phyloP scores from a whole-genome alignment of 176 grass and related monocot genomes.

The Oryza coarctata region DNA sequence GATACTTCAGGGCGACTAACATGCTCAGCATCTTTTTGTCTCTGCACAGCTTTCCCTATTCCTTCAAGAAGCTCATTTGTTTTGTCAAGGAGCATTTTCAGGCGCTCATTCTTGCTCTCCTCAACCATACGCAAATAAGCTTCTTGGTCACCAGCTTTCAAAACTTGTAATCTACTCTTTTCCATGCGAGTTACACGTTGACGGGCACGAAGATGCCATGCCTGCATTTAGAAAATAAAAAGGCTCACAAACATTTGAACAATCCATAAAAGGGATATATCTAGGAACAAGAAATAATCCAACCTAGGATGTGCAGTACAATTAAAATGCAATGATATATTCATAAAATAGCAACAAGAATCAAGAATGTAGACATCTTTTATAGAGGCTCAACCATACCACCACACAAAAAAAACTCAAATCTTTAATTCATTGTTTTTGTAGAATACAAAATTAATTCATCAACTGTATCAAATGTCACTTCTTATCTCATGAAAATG shows the following conservation, averaged over 20 bases:
- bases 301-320: slow-evolving; percentile 18
- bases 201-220: slow-evolving; percentile 92
- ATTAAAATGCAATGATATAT: background rate
- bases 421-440: background rate
- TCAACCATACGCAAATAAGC: slow-evolving; percentile 98
- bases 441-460: background rate
- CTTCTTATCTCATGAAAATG: background rate
- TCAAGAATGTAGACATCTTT: background rate
- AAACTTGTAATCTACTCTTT: slow-evolving; percentile 76
- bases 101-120: slow-evolving; percentile 98
- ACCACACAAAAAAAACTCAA: background rate
- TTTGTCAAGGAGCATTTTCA: slow-evolving; percentile 95
- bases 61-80: slow-evolving; percentile 96
- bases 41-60: slow-evolving; percentile 90
- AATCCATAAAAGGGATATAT: slow-evolving; percentile 17
- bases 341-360: background rate
- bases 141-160: slow-evolving; percentile 96
- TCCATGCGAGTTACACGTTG: slow-evolving; percentile 81
- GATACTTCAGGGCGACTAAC: slow-evolving; percentile 54
- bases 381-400: background rate
- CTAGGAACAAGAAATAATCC: slow-evolving; percentile 8
- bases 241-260: slow-evolving; percentile 5
- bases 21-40: slow-evolving; percentile 98
- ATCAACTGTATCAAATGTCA: background rate
- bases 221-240: slow-evolving; percentile 49